Evolutionary conservation across 2,329 filamentous ascomycete genomes (phyloP).

Genomic region (Cladorrhinum sp.): DNA sequence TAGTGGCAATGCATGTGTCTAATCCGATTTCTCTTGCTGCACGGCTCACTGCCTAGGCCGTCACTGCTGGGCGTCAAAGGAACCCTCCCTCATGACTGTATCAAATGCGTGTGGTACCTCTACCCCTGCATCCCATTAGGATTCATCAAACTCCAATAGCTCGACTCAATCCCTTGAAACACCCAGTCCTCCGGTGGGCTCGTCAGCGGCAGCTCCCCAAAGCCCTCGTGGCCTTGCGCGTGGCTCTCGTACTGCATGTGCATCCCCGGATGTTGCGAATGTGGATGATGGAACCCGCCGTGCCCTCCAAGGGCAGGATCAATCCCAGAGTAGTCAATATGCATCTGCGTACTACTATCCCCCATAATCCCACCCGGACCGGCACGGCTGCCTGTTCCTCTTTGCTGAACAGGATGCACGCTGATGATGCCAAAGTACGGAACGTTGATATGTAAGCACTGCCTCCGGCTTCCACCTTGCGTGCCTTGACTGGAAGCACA

Average conservation of each 20-base stretch:
- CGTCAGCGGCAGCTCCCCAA: slow-evolving; percentile 16
- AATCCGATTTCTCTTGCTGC: too few relatives aligned
- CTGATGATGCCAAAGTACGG: too few relatives aligned
- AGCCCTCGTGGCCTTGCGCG: neutral
- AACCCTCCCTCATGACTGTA: too few relatives aligned
- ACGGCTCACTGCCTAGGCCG: too few relatives aligned
- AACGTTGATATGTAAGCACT: too few relatives aligned
- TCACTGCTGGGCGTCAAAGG: too few relatives aligned
- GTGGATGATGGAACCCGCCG: slow-evolving; percentile 12
- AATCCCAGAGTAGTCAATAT: neutral
- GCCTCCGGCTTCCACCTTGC: too few relatives aligned
- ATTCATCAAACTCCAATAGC: slow-evolving; percentile 25
- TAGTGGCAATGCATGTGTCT: too few relatives aligned
- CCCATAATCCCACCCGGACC: too few relatives aligned
- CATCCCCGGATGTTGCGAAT: slow-evolving; percentile 1
- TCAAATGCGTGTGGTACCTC: neutral
- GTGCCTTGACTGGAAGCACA: too few relatives aligned
- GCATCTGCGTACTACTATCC: neutral
- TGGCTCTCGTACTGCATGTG: slow-evolving; percentile 20
- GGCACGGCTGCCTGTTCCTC: too few relatives aligned
- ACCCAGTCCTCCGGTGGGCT: slow-evolving; percentile 24
- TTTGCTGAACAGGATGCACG: slow-evolving; percentile 32
- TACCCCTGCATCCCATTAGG: neutral
- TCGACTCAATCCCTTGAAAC: slow-evolving; percentile 24
- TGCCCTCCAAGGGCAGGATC: neutral